Conservation (phyloP, 805 yeast species). For the Candida vartiovaarae region DNA sequence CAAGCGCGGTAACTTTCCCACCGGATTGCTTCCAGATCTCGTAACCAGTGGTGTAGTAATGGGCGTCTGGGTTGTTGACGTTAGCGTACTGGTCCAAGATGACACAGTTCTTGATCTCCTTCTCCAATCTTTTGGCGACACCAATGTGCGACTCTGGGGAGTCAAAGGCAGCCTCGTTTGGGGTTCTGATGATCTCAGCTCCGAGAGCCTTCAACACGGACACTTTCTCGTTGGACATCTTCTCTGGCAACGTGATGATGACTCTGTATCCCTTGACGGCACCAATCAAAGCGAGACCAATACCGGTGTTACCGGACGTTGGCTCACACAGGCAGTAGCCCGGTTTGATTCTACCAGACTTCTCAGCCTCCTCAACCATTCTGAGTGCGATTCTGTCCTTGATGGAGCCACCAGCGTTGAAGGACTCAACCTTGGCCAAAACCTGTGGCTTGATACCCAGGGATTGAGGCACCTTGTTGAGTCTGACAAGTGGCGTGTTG, state of each 20-base stretch:
- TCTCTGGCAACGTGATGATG: slow-evolving; percentile 83
- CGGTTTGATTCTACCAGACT: slow-evolving; percentile 71
- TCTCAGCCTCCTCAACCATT: slow-evolving; percentile 84
- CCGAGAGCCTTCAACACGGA: slow-evolving; percentile 84
- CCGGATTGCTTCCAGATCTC: slow-evolving; percentile 80
- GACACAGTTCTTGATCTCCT: slow-evolving; percentile 78
- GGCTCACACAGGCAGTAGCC: slow-evolving; percentile 88
- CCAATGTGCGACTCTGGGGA: slow-evolving; percentile 89
- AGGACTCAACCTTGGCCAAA: slow-evolving; percentile 71
- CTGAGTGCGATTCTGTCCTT: slow-evolving; percentile 83
- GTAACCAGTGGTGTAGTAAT: slow-evolving; percentile 75
- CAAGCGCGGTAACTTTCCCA: slow-evolving; percentile 63
- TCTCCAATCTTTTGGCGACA: slow-evolving; percentile 72
- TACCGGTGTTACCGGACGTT: slow-evolving; percentile 88
- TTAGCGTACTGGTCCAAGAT: slow-evolving; percentile 81
- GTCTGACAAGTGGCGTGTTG: slow-evolving; percentile 71
- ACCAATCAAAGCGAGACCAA: slow-evolving; percentile 80
- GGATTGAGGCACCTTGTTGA: slow-evolving; percentile 71
- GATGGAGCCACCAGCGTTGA: slow-evolving; percentile 87
- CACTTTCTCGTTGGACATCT: slow-evolving; percentile 88
- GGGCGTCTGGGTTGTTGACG: slow-evolving; percentile 75
- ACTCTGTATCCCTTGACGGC: slow-evolving; percentile 85
- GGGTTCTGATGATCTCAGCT: slow-evolving; percentile 86
- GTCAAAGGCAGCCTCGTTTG: slow-evolving; percentile 91
- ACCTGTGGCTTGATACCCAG: slow-evolving; percentile 65